phyloP scores from a whole-genome alignment of 805 yeast genomes.

The Metschnikowia dekortorum region DNA sequence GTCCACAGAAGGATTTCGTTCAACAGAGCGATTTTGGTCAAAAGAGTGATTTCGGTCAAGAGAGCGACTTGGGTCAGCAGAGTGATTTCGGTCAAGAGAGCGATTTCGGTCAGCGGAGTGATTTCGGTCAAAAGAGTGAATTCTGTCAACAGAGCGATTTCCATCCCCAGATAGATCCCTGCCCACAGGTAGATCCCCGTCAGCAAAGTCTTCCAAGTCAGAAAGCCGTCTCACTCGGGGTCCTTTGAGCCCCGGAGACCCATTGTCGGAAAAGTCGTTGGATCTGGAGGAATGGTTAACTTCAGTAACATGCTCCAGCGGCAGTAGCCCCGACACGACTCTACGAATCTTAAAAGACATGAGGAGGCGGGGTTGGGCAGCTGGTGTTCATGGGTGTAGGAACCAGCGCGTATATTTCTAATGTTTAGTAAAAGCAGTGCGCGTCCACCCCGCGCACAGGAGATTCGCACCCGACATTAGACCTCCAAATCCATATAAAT shows the following conservation, averaged over 20 bases:
- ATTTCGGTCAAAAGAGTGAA: no score
- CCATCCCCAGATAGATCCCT: no score
- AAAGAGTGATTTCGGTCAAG: no score
- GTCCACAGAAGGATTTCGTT: not conserved
- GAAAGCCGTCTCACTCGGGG: conserved; percentile 1
- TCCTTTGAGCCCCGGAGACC: conserved; percentile 8
- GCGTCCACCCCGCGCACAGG: conserved; percentile 1
- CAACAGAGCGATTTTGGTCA: no score
- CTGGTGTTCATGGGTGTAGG: not conserved
- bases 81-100: no score
- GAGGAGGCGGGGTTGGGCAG: no score
- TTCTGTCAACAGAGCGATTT: no score
- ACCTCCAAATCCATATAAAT: conserved; percentile 49
- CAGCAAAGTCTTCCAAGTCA: conserved; percentile 2
- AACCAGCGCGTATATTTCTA: not conserved
- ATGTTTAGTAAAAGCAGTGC: not conserved
- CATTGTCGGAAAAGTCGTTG: not conserved
- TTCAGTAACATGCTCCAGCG: conserved; percentile 4
- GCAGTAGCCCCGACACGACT: conserved; percentile 12
- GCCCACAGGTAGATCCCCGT: no score
- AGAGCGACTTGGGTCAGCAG: no score
- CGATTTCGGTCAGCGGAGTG: no score
- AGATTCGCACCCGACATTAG: not conserved
- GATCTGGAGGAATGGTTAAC: not conserved
- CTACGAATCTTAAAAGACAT: conserved; percentile 10